phyloP scores from a whole-genome alignment of 83 land plant species.

The Diphasiastrum complanatum region DNA sequence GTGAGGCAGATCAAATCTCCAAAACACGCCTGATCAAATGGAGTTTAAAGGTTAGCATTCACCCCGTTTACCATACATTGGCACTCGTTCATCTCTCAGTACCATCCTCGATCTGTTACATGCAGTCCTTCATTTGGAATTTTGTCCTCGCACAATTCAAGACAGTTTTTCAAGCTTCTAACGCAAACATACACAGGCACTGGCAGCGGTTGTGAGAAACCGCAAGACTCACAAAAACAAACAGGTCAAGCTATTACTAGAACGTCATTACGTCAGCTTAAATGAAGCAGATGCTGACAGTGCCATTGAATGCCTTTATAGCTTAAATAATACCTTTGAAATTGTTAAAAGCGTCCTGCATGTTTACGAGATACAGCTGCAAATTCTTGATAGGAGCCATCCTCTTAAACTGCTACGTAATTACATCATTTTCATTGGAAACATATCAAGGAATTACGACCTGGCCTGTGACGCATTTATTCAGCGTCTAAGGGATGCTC shows the following conservation, averaged over 20 bases:
- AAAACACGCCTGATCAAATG: slow-evolving; percentile 16
- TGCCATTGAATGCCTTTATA: slow-evolving; percentile 10
- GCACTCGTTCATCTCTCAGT: too few relatives aligned
- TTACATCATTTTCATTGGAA: slow-evolving; percentile 22
- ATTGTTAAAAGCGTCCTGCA: slow-evolving; percentile 18
- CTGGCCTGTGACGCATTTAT: slow-evolving; percentile 19
- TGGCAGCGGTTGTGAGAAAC: background rate
- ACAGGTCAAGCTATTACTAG: background rate
- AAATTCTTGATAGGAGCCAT: slow-evolving; percentile 15
- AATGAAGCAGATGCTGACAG: background rate
- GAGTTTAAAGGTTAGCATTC: slow-evolving; percentile 18
- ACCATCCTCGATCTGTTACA: too few relatives aligned
- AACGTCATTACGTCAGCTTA: background rate
- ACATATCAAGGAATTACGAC: slow-evolving; percentile 20
- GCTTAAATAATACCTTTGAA: slow-evolving; percentile 6
- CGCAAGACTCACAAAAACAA: background rate
- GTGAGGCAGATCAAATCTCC: background rate
- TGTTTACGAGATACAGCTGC: slow-evolving; percentile 19
- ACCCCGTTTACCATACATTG: too few relatives aligned
- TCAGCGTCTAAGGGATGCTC: slow-evolving; percentile 9
- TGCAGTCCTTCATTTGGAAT: too few relatives aligned
- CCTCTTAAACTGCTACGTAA: slow-evolving; percentile 20
- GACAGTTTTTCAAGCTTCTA: too few relatives aligned
- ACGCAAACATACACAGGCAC: too few relatives aligned
- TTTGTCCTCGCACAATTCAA: too few relatives aligned